Evolutionary conservation across 2,329 filamentous ascomycete species (phyloP).

Genomic region (Monosporascus cannonballus): DNA sequence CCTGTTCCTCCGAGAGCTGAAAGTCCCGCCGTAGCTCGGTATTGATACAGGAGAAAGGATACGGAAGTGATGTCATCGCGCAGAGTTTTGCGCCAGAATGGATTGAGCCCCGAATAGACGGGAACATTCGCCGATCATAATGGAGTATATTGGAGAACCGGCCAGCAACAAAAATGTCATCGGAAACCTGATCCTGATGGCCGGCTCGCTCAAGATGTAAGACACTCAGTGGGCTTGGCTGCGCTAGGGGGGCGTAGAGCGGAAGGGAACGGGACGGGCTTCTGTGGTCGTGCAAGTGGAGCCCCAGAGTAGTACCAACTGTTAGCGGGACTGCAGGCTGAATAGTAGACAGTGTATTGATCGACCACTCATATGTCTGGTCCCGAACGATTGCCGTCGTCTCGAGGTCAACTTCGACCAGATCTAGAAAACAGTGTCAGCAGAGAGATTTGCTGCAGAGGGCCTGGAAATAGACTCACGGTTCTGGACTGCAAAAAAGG

Average conservation of each 20-base stretch:
- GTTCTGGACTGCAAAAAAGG: slow-evolving; percentile 75
- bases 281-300: slow-evolving; percentile 79
- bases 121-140: slow-evolving; percentile 84
- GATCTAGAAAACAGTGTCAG: slow-evolving; percentile 31
- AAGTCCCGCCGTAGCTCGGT: slow-evolving; percentile 51
- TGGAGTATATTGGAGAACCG: slow-evolving; percentile 83
- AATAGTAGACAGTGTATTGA: slow-evolving; percentile 73
- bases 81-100: slow-evolving; percentile 79
- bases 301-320: slow-evolving; percentile 72
- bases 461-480: slow-evolving; percentile 36
- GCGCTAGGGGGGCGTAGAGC: slow-evolving; percentile 65
- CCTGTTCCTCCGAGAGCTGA: slow-evolving; percentile 48
- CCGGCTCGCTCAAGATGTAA: slow-evolving; percentile 63
- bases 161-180: slow-evolving; percentile 83
- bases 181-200: slow-evolving; percentile 49
- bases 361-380: slow-evolving; percentile 71
- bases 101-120: slow-evolving; percentile 68
- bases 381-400: slow-evolving; percentile 64
- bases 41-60: slow-evolving; percentile 58
- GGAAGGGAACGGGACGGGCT: slow-evolving; percentile 36
- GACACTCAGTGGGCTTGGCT: slow-evolving; percentile 77
- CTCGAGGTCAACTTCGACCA: slow-evolving; percentile 77
- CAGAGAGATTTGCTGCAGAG: neutral
- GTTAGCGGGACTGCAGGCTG: slow-evolving; percentile 65
- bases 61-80: slow-evolving; percentile 63